Evolutionary conservation across 257 asterid species (phyloP).

Genomic region (Scutellaria minor): DNA sequence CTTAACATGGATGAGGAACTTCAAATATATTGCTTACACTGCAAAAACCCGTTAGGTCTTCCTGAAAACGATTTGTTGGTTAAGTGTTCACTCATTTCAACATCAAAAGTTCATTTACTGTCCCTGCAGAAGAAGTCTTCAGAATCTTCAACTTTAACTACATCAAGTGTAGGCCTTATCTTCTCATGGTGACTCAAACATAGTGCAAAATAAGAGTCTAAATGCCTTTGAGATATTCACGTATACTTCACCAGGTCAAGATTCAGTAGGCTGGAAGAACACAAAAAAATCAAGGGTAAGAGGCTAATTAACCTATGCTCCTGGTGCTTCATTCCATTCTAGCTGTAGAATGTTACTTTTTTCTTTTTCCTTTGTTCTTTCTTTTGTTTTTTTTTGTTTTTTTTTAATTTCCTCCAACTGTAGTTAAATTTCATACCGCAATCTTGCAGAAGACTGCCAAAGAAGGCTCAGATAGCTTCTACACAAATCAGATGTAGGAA

Average conservation of each 20-base stretch:
- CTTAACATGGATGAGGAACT: slow-evolving; percentile 51
- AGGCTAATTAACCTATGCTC: slow-evolving; percentile 6
- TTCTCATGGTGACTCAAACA: slow-evolving; percentile 43
- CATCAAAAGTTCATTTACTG: slow-evolving; percentile 70
- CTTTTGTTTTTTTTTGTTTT: too few relatives aligned
- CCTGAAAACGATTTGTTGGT: slow-evolving; percentile 59
- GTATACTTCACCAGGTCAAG: slow-evolving; percentile 61
- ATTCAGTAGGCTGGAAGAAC: slow-evolving; percentile 56
- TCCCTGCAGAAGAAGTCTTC: slow-evolving; percentile 53
- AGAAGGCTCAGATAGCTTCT: slow-evolving; percentile 39
- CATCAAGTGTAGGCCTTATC: slow-evolving; percentile 61
- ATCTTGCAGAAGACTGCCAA: slow-evolving; percentile 79
- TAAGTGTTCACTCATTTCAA: slow-evolving; percentile 52
- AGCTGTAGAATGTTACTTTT: background rate
- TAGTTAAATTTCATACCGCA: slow-evolving; percentile 6
- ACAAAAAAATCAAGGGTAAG: slow-evolving; percentile 70
- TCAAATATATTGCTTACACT: slow-evolving; percentile 63
- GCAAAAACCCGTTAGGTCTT: slow-evolving; percentile 74
- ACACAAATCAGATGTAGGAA: slow-evolving; percentile 19
- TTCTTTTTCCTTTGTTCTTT: background rate
- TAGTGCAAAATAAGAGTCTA: slow-evolving; percentile 31
- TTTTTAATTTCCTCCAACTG: too few relatives aligned
- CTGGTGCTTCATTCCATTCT: background rate
- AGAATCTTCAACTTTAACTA: slow-evolving; percentile 39
- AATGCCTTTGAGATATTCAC: slow-evolving; percentile 61